phyloP scores from a whole-genome alignment of 768 basidiomycete genomes.

The Russula sp. region DNA sequence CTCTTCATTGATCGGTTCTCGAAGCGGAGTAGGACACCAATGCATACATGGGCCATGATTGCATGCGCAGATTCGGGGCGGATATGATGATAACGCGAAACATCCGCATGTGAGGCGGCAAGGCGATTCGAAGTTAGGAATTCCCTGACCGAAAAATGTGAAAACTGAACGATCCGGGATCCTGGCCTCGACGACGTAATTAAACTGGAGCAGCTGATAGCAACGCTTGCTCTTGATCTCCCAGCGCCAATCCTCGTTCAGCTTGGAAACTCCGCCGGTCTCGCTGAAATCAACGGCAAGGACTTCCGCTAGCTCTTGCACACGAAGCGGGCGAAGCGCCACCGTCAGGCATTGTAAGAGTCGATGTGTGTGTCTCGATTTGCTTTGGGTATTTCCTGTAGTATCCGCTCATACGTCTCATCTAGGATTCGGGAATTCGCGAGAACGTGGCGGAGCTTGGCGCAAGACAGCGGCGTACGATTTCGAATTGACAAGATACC shows the following conservation, averaged over 20 bases:
- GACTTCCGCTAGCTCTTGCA: constrained; percentile 6
- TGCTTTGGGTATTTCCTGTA: neutral
- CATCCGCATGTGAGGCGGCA: neutral
- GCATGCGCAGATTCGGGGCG: neutral
- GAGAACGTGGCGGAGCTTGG: neutral
- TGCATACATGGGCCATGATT: neutral
- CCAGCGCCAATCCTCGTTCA: constrained; percentile 4
- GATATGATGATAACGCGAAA: constrained; percentile 1
- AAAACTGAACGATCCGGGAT: neutral
- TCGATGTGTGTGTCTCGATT: neutral
- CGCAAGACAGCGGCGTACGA: neutral
- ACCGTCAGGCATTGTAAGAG: neutral
- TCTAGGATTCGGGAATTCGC: constrained; percentile 9
- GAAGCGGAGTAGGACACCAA: neutral
- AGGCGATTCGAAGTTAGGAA: neutral
- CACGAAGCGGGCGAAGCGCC: constrained; percentile 1
- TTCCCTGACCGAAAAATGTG: neutral
- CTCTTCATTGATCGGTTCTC: neutral
- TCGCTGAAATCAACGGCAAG: neutral
- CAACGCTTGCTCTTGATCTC: constrained; percentile 2
- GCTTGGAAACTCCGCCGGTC: neutral
- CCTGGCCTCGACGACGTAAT: neutral
- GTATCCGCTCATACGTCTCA: constrained; percentile 1
- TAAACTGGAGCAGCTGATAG: constrained; percentile 5
- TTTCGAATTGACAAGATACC: neutral